These are phyloP conservation scores for Cylindrodendrum hubeiense DNA, from an alignment of 2,329 filamentous ascomycete species.

Conservation along the genomic window DNA sequence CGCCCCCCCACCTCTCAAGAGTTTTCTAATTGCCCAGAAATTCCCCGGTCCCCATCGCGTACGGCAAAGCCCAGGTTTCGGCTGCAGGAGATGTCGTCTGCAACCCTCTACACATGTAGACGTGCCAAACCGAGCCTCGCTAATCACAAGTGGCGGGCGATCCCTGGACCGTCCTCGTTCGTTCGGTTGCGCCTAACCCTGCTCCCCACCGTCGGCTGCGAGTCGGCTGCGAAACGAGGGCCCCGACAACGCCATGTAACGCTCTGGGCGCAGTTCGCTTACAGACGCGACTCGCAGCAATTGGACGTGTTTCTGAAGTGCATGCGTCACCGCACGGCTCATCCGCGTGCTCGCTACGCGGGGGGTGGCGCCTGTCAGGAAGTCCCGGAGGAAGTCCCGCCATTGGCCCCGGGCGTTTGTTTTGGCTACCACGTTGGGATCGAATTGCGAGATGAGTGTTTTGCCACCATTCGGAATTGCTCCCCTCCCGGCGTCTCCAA, in stretches of 20 bases:
- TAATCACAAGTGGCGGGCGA: constrained; percentile 2
- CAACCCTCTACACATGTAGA: not conserved
- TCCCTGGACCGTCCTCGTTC: not conserved
- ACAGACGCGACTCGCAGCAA: constrained; percentile 7
- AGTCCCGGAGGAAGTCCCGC: too few relatives aligned
- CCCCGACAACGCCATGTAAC: constrained; percentile 31
- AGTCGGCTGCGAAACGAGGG: constrained; percentile 44
- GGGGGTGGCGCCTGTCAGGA: too few relatives aligned
- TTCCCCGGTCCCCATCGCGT: not conserved
- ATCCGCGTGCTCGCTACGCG: too few relatives aligned
- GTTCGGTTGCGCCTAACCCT: constrained; percentile 4
- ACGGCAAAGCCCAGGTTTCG: not conserved
- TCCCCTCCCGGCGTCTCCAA: not conserved
- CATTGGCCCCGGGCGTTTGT: not conserved
- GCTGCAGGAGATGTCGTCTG: not conserved
- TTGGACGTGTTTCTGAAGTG: not conserved
- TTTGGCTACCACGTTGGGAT: not conserved
- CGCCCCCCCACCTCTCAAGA: not conserved
- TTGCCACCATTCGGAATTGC: not conserved
- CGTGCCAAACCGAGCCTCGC: not conserved
- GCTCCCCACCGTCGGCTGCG: constrained; percentile 39
- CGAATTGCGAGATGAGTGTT: not conserved
- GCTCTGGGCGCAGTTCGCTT: constrained; percentile 29
- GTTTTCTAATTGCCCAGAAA: not conserved
- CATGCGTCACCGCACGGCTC: too few relatives aligned